Evolutionary conservation across 2,329 filamentous ascomycete genomes (phyloP), one percentile per base, ranked within the genome.

Genomic region (Berkeleyomyces basicola): DNA sequence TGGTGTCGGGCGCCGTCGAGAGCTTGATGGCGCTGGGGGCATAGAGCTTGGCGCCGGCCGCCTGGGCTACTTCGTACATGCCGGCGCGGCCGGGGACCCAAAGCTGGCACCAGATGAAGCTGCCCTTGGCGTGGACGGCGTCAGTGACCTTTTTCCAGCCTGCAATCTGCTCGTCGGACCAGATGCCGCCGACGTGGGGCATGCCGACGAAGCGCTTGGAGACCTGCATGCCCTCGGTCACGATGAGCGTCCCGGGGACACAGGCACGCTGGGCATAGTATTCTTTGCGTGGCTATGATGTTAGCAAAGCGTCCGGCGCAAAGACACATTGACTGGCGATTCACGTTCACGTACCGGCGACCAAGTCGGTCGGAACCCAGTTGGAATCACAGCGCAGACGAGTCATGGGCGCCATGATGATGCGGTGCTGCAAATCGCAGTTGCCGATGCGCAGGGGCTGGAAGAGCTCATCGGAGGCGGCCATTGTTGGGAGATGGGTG

Each of bases 31-130:
- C 16, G 16, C 57, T 60, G 7, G 61, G 61, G 16, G 51, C 64
- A n/a, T 59, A 61, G 33, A 64, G 16, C 33, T 63, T 61, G 43
- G 57, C 59, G 31, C 61, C 62, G 14, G 51, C 49, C 4, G 53
- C 31, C 3, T 44, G 10, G 7, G 60, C 64, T 7, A 61, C n/a
- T 73, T 66, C 79, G 78, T 72, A 78, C 74, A 63, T 78, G 1
- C 78, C 78, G 1, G 77, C 76, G 1, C 85, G 78, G 6, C 85
- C 84, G 0, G 83, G 72, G 1, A 79, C 79, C 82, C 84, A 87
- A 0, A 89, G 74, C 69, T 88, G 85, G 37, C 78, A 73, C 71
- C 78, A 87, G 65, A 87, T 82, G 67, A 76, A 81, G 16, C 76
- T 78, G 4, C 80, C 80, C 67, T 84, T 84, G 31, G 74, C 74